Evolutionary conservation across 441 rosid species (phyloP).

Genomic region (Euphorbia schlechtendalii): DNA sequence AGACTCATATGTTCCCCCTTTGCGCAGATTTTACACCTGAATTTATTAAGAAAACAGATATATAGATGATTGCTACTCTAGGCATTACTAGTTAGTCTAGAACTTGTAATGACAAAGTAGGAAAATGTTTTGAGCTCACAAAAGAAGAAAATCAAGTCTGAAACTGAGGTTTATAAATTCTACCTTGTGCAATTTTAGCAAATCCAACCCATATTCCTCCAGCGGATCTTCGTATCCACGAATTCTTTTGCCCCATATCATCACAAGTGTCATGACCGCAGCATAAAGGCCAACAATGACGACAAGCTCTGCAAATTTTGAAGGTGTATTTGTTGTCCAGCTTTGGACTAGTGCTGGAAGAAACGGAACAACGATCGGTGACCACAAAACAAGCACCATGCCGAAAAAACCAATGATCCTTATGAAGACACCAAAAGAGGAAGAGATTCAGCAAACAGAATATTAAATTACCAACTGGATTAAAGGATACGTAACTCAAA

Average conservation of each 20-base stretch:
- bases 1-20: no score
- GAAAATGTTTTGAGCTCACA: not conserved
- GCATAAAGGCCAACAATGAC: conserved; percentile 70
- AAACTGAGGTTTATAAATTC: conserved; percentile 20
- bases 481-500: not conserved
- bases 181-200: conserved; percentile 50
- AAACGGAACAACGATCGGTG: conserved; percentile 77
- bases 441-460: conserved; percentile 20
- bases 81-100: conserved; percentile 1
- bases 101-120: not conserved
- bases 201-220: conserved; percentile 75
- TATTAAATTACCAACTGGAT: not conserved
- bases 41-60: not conserved
- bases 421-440: conserved; percentile 7
- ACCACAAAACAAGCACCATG: conserved; percentile 90
- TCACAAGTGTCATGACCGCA: conserved; percentile 68
- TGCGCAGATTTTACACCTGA: not conserved
- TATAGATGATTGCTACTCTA: not conserved
- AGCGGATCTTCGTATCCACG: conserved; percentile 75
- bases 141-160: no score
- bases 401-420: conserved; percentile 78
- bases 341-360: conserved; percentile 80
- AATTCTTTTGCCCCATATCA: conserved; percentile 83
- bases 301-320: conserved; percentile 63
- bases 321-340: conserved; percentile 68